Conservation (phyloP, 495 filamentous ascomycete genomes). For the Xylaria nigripes region DNA sequence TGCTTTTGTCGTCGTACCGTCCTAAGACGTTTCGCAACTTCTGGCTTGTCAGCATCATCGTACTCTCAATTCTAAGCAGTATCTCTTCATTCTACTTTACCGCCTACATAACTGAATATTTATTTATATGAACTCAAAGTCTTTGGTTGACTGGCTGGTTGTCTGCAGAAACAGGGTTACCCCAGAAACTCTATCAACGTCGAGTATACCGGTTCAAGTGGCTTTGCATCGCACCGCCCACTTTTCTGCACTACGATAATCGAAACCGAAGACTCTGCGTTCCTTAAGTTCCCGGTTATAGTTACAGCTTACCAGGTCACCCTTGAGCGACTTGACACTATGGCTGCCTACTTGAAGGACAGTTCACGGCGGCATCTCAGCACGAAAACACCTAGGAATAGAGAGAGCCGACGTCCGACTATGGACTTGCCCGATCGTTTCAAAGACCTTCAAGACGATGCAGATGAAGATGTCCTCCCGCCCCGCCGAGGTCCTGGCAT, state of each 20-base stretch:
- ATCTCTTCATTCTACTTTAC: neutral
- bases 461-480: slow-evolving; percentile 62
- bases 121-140: neutral
- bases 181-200: neutral
- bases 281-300: neutral
- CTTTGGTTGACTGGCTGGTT: neutral
- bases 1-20: neutral
- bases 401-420: slow-evolving; percentile 49
- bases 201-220: neutral
- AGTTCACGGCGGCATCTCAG: slow-evolving; percentile 25
- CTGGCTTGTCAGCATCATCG: neutral
- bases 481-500: slow-evolving; percentile 42
- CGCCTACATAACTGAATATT: neutral
- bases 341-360: slow-evolving; percentile 19
- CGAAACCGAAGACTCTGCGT: neutral
- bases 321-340: neutral
- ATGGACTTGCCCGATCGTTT: slow-evolving; percentile 73
- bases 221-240: neutral
- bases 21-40: neutral
- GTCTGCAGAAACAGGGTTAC: neutral
- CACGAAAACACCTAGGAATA: slow-evolving; percentile 54
- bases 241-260: neutral
- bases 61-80: neutral
- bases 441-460: slow-evolving; percentile 58
- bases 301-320: neutral